phyloP scores from a whole-genome alignment of 2,329 filamentous ascomycete species.

The Fusarium sp. region DNA sequence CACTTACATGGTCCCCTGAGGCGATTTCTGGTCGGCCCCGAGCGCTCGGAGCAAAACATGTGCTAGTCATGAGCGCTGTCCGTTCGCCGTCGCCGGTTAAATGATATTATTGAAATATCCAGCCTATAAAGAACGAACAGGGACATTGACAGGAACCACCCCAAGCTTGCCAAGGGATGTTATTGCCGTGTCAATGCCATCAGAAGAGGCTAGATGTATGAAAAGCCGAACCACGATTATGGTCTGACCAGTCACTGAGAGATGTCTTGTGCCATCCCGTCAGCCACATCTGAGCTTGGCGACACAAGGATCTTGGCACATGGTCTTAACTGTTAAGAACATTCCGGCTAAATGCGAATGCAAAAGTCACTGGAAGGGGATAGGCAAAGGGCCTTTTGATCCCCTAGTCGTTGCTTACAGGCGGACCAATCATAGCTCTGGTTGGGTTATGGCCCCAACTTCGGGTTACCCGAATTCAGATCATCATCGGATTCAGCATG shows the following conservation, averaged over 20 bases:
- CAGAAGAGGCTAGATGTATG: background rate
- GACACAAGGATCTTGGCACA: background rate
- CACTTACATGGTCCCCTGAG: slow-evolving; percentile 8
- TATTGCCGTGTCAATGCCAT: background rate
- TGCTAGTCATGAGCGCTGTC: slow-evolving; percentile 10
- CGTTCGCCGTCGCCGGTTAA: slow-evolving; percentile 21
- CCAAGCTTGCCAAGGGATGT: no score
- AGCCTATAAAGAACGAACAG: slow-evolving; percentile 9
- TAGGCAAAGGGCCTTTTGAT: slow-evolving; percentile 20
- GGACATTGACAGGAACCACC: background rate
- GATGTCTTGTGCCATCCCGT: slow-evolving; percentile 4
- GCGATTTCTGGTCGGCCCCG: slow-evolving; percentile 20
- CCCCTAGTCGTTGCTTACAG: slow-evolving; percentile 11
- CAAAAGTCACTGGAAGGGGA: background rate
- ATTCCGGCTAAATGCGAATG: slow-evolving; percentile 31
- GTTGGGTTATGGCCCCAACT: slow-evolving; percentile 15
- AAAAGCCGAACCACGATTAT: slow-evolving; percentile 25
- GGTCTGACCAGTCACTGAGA: slow-evolving; percentile 22
- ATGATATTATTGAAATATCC: slow-evolving; percentile 2
- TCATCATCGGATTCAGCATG: slow-evolving; percentile 10
- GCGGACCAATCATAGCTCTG: slow-evolving; percentile 33
- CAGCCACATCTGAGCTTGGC: slow-evolving; percentile 13
- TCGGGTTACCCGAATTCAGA: slow-evolving; percentile 12
- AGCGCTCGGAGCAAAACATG: slow-evolving; percentile 20
- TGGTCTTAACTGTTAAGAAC: background rate